Base-by-base conservation (phyloP, 805 yeast genomes). In the Saturnispora ahearnii region DNA sequence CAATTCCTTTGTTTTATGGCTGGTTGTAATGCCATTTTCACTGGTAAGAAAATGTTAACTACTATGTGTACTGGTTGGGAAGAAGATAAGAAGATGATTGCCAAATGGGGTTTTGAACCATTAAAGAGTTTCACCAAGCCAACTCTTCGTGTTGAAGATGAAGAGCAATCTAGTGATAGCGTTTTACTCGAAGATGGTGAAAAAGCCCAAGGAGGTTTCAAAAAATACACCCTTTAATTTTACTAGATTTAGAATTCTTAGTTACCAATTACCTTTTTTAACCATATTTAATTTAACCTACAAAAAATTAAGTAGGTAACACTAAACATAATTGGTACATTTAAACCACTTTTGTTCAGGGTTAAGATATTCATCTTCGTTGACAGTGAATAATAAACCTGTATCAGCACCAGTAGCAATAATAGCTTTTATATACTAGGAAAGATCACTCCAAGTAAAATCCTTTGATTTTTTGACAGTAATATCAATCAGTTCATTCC, bases 11-110 rank as follows among this genome's bases (percentile, higher is more conserved):
- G 90, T 55, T 85, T 85, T 63, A 73, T 82, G 78, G 79, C 83
- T 32, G 93, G 93, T 18, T 81, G 82, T 56, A 85, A 85, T 64
- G 89, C 91, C 18, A 81, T 85, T 38, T 85, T 85, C 64, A 85
- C 90, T 0, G 93, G 93, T 34, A 82, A 84, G 62, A 78, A 75
- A 56, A 85, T 85, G 91, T 68, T 85, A 50, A 85, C 93, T 2
- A 86, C 93, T 4, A 78, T 81, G 79, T 84, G 91, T 62, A 82
- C 78, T 56, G 89, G 88, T 6, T 85, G 91, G 90, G 87, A 84
- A 43, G 90, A 84, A 58, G 93, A 85, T 61, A 82, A 74, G 51
- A 73, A 65, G 8, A 78, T 85, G 87, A 67, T 85, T 30, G 61
- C 65, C 6, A 78, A 74, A 57, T 85, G 90, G 90, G 93, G 93